These are phyloP conservation scores for Ustilago loliicola DNA, from an alignment of 1,284 basidiomycete genomes.

Conservation along the genomic window DNA sequence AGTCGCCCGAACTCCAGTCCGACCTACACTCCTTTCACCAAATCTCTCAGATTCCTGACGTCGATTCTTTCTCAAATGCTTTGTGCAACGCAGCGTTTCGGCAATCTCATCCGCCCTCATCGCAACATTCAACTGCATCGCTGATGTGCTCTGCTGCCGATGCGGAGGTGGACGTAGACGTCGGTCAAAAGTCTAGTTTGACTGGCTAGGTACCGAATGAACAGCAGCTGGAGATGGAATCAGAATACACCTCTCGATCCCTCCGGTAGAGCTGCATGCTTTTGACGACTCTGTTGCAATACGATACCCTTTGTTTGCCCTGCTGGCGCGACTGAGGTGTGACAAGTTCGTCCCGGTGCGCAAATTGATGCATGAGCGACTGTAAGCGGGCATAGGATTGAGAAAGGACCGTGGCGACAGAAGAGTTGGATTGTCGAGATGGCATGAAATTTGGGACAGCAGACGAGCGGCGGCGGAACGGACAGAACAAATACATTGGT, in stretches of 20 bases:
- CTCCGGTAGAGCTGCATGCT: neutral
- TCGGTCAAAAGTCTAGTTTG: conserved; percentile 27
- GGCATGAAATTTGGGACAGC: no score
- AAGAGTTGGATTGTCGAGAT: no score
- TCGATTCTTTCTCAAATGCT: neutral
- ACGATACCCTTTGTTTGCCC: conserved; percentile 22
- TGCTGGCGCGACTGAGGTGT: neutral
- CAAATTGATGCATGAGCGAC: no score
- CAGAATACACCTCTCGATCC: neutral
- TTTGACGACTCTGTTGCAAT: conserved; percentile 1
- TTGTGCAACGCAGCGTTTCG: conserved; percentile 36
- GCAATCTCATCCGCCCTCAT: conserved; percentile 45
- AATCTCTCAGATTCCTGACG: neutral
- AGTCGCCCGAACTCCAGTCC: conserved; percentile 17
- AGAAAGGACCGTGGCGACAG: no score
- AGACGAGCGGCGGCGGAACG: no score
- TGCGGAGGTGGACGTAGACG: conserved; percentile 50
- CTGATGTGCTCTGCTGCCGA: conserved; percentile 59
- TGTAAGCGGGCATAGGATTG: no score
- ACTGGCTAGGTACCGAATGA: no score
- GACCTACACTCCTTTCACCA: no score
- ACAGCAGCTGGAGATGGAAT: neutral
- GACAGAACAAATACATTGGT: conserved; percentile 42
- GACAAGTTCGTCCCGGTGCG: no score
- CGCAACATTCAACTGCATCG: conserved; percentile 61